Evolutionary conservation across 345 rosid genomes (phyloP), one percentile per base, ranked within the genome.

Genomic region (Hibiscus trionum): DNA sequence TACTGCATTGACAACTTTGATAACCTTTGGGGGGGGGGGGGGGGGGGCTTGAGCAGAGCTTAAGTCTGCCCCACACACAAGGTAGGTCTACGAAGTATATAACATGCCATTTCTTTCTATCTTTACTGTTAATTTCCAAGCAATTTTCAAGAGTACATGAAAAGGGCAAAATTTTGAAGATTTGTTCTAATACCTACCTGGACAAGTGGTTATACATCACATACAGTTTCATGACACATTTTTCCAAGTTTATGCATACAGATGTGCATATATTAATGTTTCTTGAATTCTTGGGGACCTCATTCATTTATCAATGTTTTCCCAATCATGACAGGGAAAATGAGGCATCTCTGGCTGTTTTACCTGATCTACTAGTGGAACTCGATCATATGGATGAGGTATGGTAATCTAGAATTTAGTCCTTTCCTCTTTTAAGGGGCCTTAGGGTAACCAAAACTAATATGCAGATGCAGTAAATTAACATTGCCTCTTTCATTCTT

Each of bases 311-410:
- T 61, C 75, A 58, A 26, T 65, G 69, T 52, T 52, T 63, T 31
- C 10, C 26, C 11, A 15, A 61, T 75, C 72, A 46, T 77, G 61
- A 60, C 82, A 95, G 99, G 88, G 99, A 95, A 85, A 95, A 95
- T 83, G 99, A 95, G 83, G 99, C 99, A 4, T 95, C 98, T 66
- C 98, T 95, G 79, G 88, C 98, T 76, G 99, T 95, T 75, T 86
- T 95, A 74, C 88, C 99, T 66, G 98, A 92, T 80, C 83, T 95
- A 60, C 76, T 95, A 60, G 63, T 79, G 77, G 99, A 95, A 86
- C 92, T 95, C 73, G 99, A 95, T 71, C 70, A 84, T 12, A 86
- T 95, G 99, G 82, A 75, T 16, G 94, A 92, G 98, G 99, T 90
- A 72, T 73, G 79, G 9, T 76, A 65, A 69, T 70, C 61, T n/a